Percentiles rank a stretch among this genome's conserved stretches.
Conservation (phyloP, 2,329 filamentous ascomycete genomes). For the Scedosporium aurantiacum region DNA sequence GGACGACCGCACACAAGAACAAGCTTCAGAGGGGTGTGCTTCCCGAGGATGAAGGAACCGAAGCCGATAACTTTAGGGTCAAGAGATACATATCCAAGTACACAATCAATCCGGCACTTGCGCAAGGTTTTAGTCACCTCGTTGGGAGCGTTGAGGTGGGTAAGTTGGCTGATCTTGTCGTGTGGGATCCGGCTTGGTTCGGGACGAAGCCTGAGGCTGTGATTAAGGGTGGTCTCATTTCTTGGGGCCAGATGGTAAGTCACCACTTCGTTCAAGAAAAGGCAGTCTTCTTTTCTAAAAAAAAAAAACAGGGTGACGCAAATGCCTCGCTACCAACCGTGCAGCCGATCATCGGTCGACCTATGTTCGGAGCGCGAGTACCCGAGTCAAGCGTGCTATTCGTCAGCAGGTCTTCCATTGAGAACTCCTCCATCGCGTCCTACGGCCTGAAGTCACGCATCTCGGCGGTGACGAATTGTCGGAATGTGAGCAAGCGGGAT, state of each 20-base stretch:
- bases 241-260: slow-evolving; percentile 70
- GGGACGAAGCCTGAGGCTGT: slow-evolving; percentile 75
- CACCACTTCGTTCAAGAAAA: neutral
- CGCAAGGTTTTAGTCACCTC: slow-evolving; percentile 80
- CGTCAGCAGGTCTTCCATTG: slow-evolving; percentile 64
- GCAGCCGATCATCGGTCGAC: slow-evolving; percentile 70
- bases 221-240: slow-evolving; percentile 80
- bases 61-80: slow-evolving; percentile 81
- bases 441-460: slow-evolving; percentile 73
- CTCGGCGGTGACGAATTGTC: slow-evolving; percentile 67
- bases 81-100: slow-evolving; percentile 94
- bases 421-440: slow-evolving; percentile 51
- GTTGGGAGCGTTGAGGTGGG: slow-evolving; percentile 81
- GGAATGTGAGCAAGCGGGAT: slow-evolving; percentile 66
- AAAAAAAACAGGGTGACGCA: slow-evolving; percentile 52
- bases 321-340: slow-evolving; percentile 82
- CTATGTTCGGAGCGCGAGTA: slow-evolving; percentile 73
- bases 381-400: slow-evolving; percentile 69
- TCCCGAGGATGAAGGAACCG: slow-evolving; percentile 66
- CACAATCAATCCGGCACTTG: slow-evolving; percentile 85
- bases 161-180: slow-evolving; percentile 77
- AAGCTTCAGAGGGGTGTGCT: slow-evolving; percentile 71
- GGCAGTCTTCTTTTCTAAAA: neutral
- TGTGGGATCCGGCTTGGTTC: slow-evolving; percentile 81
- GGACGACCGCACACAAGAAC: slow-evolving; percentile 98